Base-by-base conservation (phyloP, 441 rosid genomes). In the Erodium moschatum region DNA sequence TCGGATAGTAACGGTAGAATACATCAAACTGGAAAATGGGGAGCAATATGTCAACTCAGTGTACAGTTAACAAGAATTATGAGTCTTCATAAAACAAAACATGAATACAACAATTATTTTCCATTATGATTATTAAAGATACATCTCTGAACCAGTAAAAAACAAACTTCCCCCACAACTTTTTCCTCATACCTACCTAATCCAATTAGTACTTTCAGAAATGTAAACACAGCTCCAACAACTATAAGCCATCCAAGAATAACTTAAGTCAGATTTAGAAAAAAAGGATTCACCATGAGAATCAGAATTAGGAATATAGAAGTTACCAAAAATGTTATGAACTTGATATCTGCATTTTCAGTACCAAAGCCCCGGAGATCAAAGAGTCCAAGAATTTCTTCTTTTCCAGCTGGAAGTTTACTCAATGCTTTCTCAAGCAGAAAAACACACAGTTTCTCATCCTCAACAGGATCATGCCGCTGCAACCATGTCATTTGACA, bases 1-100 rank as follows among this genome's bases (percentile, higher is more conserved):
- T 89, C 19, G 99, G 99, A 81, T 94, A 87, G 73, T 94, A 94
- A 79, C 76, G 83, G 83, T 94, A 89, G 68, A 89, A 87, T 54
- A 85, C 96, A 68, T 94, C 94, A 76, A 94, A 89, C 99, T 94
- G 94, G 77, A 72, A 71, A 74, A 35, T 18, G 38, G 63, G 38
- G 63, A 66, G 40, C 24, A 76, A 9, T 60, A 67, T 68, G 56
- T 76, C 63, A 46, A 75, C 66, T 69, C 12, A 11, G 60, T 27
- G 56, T 67, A 64, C 67, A 33, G 61, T 72, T 65, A 54, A 0
- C 27, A 46, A 61, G 46, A 72, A 60, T 19, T 66, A 56, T 19
- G 64, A n/a, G 15, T 6, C 38, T 33, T 33, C 38, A 20, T 58
- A 20, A 58, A 58, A 58, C 9, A 56, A 66, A 2, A 50, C 1